Percentiles rank a stretch among this genome's conserved stretches.
These are phyloP conservation scores for Dacryopinax spathularia DNA, from an alignment of 768 basidiomycete genomes.

Conservation along the genomic window DNA sequence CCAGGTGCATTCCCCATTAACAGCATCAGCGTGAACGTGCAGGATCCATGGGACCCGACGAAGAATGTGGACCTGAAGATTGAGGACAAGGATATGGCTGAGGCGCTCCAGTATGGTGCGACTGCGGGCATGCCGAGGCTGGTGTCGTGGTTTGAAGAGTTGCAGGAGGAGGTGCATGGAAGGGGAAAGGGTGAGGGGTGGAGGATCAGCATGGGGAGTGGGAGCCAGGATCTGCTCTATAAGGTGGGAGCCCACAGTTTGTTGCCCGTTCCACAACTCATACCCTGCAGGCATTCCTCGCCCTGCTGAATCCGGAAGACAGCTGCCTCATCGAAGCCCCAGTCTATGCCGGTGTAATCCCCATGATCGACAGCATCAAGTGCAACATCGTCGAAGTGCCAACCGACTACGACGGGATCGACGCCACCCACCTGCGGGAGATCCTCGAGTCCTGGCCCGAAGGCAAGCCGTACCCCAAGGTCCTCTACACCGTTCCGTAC, in stretches of 20 bases:
- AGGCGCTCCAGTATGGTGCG: conserved; percentile 62
- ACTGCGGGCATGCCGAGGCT: conserved; percentile 57
- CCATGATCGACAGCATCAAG: conserved; percentile 42
- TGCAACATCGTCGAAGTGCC: conserved; percentile 54
- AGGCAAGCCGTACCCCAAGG: conserved; percentile 55
- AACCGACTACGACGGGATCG: conserved; percentile 60
- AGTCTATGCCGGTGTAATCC: conserved; percentile 53
- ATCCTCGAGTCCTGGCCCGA: conserved; percentile 63
- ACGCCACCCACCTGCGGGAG: conserved; percentile 41
- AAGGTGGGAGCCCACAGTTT: conserved; percentile 39
- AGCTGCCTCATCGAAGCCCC: conserved; percentile 69
- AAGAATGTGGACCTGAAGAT: conserved; percentile 41
- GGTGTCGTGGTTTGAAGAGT: conserved; percentile 48
- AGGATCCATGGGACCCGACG: conserved; percentile 27
- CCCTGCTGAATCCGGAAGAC: conserved; percentile 67
- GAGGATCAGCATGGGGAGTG: conserved; percentile 62
- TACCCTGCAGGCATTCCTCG: conserved; percentile 43
- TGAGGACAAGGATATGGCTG: conserved; percentile 34
- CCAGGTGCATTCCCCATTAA: conserved; percentile 82
- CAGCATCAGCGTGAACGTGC: conserved; percentile 50
- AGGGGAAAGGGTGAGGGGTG: conserved; percentile 51
- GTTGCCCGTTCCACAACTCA: not conserved
- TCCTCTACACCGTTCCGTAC: conserved; percentile 74
- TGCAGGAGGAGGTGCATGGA: conserved; percentile 60
- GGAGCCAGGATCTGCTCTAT: conserved; percentile 79